phyloP scores from a whole-genome alignment of 2,329 filamentous ascomycete species.

The Ceratocystis destructans region DNA sequence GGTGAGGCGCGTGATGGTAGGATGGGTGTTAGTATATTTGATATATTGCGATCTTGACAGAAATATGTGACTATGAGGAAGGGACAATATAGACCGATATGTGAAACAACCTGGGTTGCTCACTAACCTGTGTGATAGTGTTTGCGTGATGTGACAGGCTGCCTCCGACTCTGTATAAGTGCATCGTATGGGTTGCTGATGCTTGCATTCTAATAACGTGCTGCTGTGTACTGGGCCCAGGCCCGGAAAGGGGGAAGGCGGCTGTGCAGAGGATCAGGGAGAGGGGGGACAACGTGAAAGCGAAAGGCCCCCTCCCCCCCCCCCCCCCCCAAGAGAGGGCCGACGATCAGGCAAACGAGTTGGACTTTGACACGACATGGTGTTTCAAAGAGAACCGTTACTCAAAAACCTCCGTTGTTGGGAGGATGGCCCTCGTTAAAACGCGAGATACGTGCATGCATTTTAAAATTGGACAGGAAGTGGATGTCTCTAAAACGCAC shows the following conservation, averaged over 20 bases:
- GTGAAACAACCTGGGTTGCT: not conserved
- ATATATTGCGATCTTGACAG: not conserved
- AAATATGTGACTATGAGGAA: not conserved
- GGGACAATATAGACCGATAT: not conserved
- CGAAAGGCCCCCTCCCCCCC: too few species aligned
- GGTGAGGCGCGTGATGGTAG: not conserved
- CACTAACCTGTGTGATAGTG: not conserved
- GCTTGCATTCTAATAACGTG: too few species aligned
- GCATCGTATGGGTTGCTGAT: too few species aligned
- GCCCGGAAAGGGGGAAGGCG: not conserved
- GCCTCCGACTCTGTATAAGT: not conserved
- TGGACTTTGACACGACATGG: not conserved
- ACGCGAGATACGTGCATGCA: not conserved
- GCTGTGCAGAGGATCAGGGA: not conserved
- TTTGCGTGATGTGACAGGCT: not conserved
- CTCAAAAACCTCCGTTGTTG: not conserved
- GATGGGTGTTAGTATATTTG: not conserved
- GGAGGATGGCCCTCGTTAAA: too few species aligned
- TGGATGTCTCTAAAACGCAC: too few species aligned
- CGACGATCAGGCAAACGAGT: not conserved
- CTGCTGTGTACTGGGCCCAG: too few species aligned
- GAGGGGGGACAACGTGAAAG: not conserved
- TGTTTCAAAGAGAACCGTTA: not conserved
- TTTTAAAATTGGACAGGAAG: not conserved
- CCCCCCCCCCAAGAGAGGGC: too few species aligned